Evolutionary conservation across 805 yeast genomes (phyloP).

Genomic region (Kodamaea neixiangensis): DNA sequence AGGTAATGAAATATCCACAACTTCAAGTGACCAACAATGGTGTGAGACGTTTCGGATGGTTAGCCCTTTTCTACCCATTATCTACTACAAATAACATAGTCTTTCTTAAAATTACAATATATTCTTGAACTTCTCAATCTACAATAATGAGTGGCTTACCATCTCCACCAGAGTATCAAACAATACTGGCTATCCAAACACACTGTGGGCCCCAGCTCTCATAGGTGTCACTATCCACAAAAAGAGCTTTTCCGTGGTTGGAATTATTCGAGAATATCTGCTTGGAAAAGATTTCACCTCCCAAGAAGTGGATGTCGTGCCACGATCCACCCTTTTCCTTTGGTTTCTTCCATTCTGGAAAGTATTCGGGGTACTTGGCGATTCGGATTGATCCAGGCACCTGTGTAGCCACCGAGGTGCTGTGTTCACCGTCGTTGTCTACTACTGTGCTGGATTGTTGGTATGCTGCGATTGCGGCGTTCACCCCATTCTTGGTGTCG

Average conservation of each 20-base stretch:
- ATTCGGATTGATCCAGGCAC: constrained; percentile 75
- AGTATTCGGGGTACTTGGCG: constrained; percentile 83
- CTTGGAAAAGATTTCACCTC: constrained; percentile 85
- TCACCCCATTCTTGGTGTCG: constrained; percentile 32
- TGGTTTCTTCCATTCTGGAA: constrained; percentile 85
- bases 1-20: too few species aligned
- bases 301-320: constrained; percentile 77
- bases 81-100: background rate
- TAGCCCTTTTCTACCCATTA: too few species aligned
- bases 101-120: background rate
- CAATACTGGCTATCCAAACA: constrained; percentile 62
- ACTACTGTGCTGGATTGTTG: constrained; percentile 43
- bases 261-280: constrained; percentile 70
- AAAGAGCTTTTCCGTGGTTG: constrained; percentile 59
- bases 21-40: too few species aligned
- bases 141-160: background rate
- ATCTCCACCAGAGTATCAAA: constrained; percentile 2
- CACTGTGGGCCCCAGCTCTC: constrained; percentile 79
- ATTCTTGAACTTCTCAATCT: background rate
- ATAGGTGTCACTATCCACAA: constrained; percentile 68
- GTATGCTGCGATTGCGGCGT: constrained; percentile 42
- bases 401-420: constrained; percentile 45
- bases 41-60: too few species aligned
- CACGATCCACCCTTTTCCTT: constrained; percentile 55
- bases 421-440: constrained; percentile 28